Evolutionary conservation across 2,329 filamentous ascomycete genomes (phyloP), one percentile per base, ranked within the genome.

Genomic region (Emergomyces orientalis): DNA sequence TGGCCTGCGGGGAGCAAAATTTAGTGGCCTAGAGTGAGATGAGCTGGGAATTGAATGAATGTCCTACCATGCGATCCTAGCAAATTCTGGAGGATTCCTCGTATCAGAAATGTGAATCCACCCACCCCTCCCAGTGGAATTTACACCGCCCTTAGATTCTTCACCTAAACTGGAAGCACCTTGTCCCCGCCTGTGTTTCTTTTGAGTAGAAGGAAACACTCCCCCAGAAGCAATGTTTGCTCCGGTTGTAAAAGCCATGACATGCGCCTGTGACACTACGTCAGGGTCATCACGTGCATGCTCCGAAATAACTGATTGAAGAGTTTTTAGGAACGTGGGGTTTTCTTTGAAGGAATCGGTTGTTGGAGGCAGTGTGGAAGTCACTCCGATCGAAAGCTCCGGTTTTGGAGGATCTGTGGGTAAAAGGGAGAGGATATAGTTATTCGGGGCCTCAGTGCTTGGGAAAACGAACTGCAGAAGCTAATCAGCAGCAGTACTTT

Each of bases 81-180:
- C 85, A 72, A 79, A 87, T 64, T 87, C 85, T 2, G 85, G 84
- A 43, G 84, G 83, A 64, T 82, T 80, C 64, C 85, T 75, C 69
- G 73, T 72, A 68, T 87, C 85, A 45, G 81, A 85, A n/a, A 87
- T 78, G 69, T 87, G 85, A 49, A 87, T 82, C 75, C 81, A 86
- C 1, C 85, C 85, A 25, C 84, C 84, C 66, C 81, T 75, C 1
- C 83, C 84, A 19, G 75, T 84, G 22, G 82, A 81, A 2, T 83
- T 84, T 63, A 77, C 78, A 59, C 84, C 84, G 22, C 83, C 84
- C 67, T 86, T 84, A 22, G 80, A 80, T 30, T 80, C 79, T 9
- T 75, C 74, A 13, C 77, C 72, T 39, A 77, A 75, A 37, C 76
- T 74, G 3, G 74, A 72, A 25, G 74, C 74, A 30, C 73, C 71